A percentile compares a stretch with the other conserved stretches of the same genome.
Evolutionary conservation across 495 filamentous ascomycete species (phyloP).

Genomic region (Penicillium parvum): DNA sequence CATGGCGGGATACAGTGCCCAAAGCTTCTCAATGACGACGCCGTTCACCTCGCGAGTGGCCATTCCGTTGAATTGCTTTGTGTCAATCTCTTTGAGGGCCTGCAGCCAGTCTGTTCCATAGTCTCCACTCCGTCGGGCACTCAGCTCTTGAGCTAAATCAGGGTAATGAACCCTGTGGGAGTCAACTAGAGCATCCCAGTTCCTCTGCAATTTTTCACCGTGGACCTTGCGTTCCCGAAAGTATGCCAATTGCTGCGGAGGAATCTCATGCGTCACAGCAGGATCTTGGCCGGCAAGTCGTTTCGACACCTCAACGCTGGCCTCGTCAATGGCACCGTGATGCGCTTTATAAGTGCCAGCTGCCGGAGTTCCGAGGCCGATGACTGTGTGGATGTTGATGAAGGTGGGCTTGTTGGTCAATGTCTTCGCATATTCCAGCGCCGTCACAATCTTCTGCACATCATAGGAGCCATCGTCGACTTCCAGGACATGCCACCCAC

Average conservation of each 20-base stretch:
- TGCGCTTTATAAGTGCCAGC: constrained; percentile 40
- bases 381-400: constrained; percentile 47
- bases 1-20: constrained; percentile 1
- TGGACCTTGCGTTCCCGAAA: constrained; percentile 12
- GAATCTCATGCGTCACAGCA: not conserved
- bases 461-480: constrained; percentile 42
- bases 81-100: constrained; percentile 1
- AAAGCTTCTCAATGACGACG: constrained; percentile 5
- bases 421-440: constrained; percentile 29
- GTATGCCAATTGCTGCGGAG: not conserved
- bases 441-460: constrained; percentile 37
- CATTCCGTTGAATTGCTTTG: constrained; percentile 27
- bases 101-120: not conserved
- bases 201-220: constrained; percentile 26
- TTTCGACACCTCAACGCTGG: constrained; percentile 23
- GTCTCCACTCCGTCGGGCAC: not conserved
- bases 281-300: constrained; percentile 5
- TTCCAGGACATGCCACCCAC: constrained; percentile 47
- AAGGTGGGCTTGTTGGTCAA: constrained; percentile 40
- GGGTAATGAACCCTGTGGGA: not conserved
- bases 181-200: not conserved
- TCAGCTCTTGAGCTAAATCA: not conserved
- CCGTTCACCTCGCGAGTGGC: constrained; percentile 2
- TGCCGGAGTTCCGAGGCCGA: constrained; percentile 36
- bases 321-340: constrained; percentile 32